Evolutionary conservation across 768 basidiomycete species (phyloP), one percentile per base, ranked within the genome.

Genomic region (Mycena metata): DNA sequence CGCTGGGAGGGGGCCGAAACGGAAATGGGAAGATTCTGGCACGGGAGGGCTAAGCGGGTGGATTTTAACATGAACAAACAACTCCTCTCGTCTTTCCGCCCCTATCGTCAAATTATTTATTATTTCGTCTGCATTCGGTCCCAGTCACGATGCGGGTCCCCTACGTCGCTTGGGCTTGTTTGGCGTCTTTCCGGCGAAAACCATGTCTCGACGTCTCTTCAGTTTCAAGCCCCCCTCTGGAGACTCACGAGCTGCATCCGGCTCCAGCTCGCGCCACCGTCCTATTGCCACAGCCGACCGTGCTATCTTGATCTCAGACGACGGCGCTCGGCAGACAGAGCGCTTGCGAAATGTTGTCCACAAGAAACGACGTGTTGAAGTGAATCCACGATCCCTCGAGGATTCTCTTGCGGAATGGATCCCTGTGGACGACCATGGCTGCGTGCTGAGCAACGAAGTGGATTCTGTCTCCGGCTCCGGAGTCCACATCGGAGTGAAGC

Each of bases 291-390:
- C 35, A 0, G 62, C 30, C 3, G 52, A 64, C 15, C 62, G 62
- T 2, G 51, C 42, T 5, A 64, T 64, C 3, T 19, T 23, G 7
- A 35, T 64, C 9, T 64, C 62, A 0, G n/a, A 54, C 17, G 62
- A 64, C 35, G 62, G 62, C 10, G 15, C 15, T 2, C 62, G 62
- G 1, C 52, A 52, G 7, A 12, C 30, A 0, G 52, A 64, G 15
- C 52, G 35, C 17, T 23, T 64, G 6, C 33, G 36, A 23, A 64
- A 64, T 19, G n/a, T 55, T 4, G n/a, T n/a, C 19, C 62, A 47
- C 6, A 55, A 64, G 21, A 64, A 56, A 33, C 52, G 52, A 1
- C 52, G 62, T 3, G 11, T 62, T 6, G 5, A 12, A 0, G 42
- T 54, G 7, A 13, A 16, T 0, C 52, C 62, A 1, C 15, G 11